Evolutionary conservation across 371 early-diverging fungal species (phyloP), one percentile per base, ranked within the genome.

Genomic region (Sporodiniella umbellata): DNA sequence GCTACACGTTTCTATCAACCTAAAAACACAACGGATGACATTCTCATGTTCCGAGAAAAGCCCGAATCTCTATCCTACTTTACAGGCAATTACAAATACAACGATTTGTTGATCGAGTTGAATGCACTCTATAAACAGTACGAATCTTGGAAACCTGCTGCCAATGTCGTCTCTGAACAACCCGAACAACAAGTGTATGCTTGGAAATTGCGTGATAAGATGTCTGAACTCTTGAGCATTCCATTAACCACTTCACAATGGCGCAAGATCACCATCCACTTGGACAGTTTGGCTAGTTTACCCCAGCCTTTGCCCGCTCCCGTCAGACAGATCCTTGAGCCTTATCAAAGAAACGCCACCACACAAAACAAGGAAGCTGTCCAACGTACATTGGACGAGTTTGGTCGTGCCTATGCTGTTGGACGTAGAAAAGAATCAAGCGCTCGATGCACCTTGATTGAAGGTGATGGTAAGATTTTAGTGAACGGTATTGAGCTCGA

Each of bases 401-500:
- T 80, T 42, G 95, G 95, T 6, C 74, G 93, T 39, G 86, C 92
- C 21, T 85, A 80, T 66, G 89, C 91, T 0, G 75, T 78, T 6
- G 98, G 93, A 1, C 81, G 89, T 33, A 81, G 96, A 57, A 97
- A 97, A 81, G 84, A 87, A 48, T 85, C 96, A 1, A 70, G 68
- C 11, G 92, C 94, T 6, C 76, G 83, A 24, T 88, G 81, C 42
- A 94, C 85, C 81, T 65, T 95, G 0, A 86, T 93, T 4, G 80
- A 81, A 59, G 94, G 92, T 2, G 82, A 87, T 23, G 90, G 91
- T 11, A 70, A 83, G 44, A 58, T 95, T 7, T 58, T 88, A 43
- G 79, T 98, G 45, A 96, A 98, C 52, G 95, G 97, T n/a, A 50
- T 66, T 37, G 83, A 85, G 11, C 58, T 92, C 39, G 66, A 83